Evolutionary conservation across 2,329 filamentous ascomycete genomes (phyloP).

Genomic region (Aspergillus ochraceus): DNA sequence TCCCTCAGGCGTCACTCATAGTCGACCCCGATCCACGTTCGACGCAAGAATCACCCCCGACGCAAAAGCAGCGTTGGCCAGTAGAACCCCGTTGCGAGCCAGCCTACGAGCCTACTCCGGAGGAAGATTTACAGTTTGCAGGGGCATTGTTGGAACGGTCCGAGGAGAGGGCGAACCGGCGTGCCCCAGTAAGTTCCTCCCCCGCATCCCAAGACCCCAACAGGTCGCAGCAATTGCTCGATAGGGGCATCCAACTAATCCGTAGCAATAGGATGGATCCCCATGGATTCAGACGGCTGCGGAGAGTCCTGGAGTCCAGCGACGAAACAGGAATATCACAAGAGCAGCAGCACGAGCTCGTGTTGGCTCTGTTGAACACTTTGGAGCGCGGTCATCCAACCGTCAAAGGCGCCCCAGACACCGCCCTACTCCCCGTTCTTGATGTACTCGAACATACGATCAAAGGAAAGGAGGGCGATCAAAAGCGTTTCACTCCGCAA

Average conservation of each 20-base stretch:
- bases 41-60: too few relatives aligned
- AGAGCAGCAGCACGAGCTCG: background rate
- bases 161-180: background rate
- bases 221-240: background rate
- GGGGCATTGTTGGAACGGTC: background rate
- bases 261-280: background rate
- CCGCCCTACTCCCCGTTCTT: background rate
- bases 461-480: background rate
- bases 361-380: background rate
- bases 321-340: background rate
- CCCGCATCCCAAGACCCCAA: background rate
- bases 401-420: background rate
- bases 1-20: too few relatives aligned
- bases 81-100: too few relatives aligned
- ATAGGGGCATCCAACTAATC: background rate
- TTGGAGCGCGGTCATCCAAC: background rate
- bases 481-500: background rate
- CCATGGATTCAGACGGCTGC: background rate
- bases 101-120: background rate
- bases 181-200: background rate
- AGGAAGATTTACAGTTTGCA: background rate
- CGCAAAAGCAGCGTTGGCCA: too few relatives aligned
- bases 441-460: background rate
- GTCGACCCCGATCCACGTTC: too few relatives aligned
- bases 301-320: background rate